Base-by-base conservation (phyloP, 257 asterid species). In the Echites panduratus region DNA sequence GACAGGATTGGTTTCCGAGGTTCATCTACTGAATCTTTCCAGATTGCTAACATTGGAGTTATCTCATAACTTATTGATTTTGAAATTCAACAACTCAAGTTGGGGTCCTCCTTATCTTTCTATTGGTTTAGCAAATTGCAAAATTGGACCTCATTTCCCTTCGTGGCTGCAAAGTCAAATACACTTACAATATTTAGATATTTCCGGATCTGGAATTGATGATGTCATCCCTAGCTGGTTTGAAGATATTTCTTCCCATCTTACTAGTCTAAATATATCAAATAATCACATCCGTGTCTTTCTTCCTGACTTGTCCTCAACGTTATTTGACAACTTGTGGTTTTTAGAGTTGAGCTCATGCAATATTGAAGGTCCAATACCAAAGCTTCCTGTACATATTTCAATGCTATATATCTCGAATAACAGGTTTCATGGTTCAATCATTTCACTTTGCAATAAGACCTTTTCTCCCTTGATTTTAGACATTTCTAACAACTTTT, bases 51-150 rank as follows among this genome's bases (percentile, higher is more conserved):
- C 0, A 2, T 47, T 81, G 56, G 74, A 74, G 48, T 71, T 81
- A 70, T 32, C 38, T 32, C 38, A 32, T 32, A 32, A 32, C 38
- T 32, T 32, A 32, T 32, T 32, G 2, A 32, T 32, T 32, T 32
- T 32, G 38, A 32, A 32, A 32, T 32, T 32, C 38, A 32, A 32
- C 38, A 32, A 32, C 53, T 35, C 53, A 0, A 45, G 70, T 16
- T 80, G 85, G 87, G 32, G 11, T 65, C 87, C 85, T 64, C 76
- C 78, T 72, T 80, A n/a, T n/a, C n/a, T n/a, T n/a, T n/a, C n/a
- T 20, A 16, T 83, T 48, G 2, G 1, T 0, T 70, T 83, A 19
- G 38, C 38, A 32, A 32, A 32, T 32, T 32, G 38, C 38, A 32
- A 32, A 3, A 32, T 32, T 32, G 38, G 38, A 32, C 38, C 38